These are phyloP conservation scores for Comarum palustre DNA, from an alignment of 306 rosid species.

Conservation along the genomic window DNA sequence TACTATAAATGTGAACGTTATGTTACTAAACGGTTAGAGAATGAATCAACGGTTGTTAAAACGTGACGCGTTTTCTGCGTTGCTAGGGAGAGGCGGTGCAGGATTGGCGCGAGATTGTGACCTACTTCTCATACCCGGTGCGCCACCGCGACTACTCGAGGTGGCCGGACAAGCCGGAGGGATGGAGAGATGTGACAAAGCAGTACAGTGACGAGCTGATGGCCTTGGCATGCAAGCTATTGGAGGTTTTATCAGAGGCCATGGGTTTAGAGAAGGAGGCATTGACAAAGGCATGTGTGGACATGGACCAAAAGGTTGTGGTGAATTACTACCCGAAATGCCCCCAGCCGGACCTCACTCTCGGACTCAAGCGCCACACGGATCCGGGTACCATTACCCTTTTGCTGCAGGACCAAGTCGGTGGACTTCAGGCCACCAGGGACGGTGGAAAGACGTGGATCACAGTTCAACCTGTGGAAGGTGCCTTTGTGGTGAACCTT, in stretches of 20 bases:
- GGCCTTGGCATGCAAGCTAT: conserved; percentile 60
- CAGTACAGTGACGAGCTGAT: conserved; percentile 73
- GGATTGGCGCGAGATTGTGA: conserved; percentile 83
- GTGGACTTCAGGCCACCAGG: conserved; percentile 85
- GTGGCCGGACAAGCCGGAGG: conserved; percentile 90
- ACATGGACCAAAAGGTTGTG: conserved; percentile 86
- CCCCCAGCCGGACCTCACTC: conserved; percentile 81
- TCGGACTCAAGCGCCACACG: conserved; percentile 84
- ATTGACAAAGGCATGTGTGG: conserved; percentile 66
- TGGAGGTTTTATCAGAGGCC: conserved; percentile 77
- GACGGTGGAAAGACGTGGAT: conserved; percentile 80
- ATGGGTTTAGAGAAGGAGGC: conserved; percentile 87
- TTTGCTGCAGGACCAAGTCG: conserved; percentile 81
- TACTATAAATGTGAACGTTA: neutral
- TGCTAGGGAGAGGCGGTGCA: conserved; percentile 67
- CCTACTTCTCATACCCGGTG: conserved; percentile 62
- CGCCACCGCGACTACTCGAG: conserved; percentile 49
- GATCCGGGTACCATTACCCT: conserved; percentile 94
- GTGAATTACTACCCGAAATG: conserved; percentile 83
- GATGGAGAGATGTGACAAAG: conserved; percentile 55
- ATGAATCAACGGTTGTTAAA: neutral
- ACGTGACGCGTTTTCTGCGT: neutral
- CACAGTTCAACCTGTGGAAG: conserved; percentile 75
- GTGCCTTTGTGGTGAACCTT: conserved; percentile 88
- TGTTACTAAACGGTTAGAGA: neutral